Base-by-base conservation (phyloP, 805 yeast species). In the Vanderwaltozyma tropicalis region DNA sequence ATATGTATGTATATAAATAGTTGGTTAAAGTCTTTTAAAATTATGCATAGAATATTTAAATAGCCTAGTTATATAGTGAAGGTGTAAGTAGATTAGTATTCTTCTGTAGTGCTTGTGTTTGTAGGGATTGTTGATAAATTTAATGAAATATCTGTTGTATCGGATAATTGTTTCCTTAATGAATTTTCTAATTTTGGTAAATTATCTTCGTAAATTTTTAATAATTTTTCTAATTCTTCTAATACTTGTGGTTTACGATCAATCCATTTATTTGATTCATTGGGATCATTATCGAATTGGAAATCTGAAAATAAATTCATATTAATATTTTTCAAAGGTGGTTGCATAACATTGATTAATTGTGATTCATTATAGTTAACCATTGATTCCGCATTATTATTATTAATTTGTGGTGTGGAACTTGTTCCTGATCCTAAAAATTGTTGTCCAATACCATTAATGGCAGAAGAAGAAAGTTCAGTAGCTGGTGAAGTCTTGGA, bases 211-310 rank as follows among this genome's bases (percentile, higher is more conserved):
- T 50, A 53, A 49, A 52, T 44, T 39, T 48, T 43, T 14, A 58
- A 43, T 21, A 58, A 42, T 6, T 38, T 36, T 34, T 52, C 49
- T 25, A 58, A 42, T 41, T 58, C 61, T n/a, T 49, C 41, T 25
- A 57, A 39, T n/a, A 57, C 55, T 11, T 42, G 45, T 15, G 57
- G 55, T 32, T 57, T 57, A 20, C 49, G 47, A 25, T 58, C 60
- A 10, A 45, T 41, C 38, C 48, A 48, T 7, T 35, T 28, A n/a
- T 33, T 31, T 10, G 35, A 30, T 12, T 44, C 44, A 7, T 32
- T 21, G 18, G 38, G 38, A 8, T 32, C 30, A 3, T 14, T 18
- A 17, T 35, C 35, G 19, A 42, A 40, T 13, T 48, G 50, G n/a
- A 47, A 41, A 32, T 58, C 63, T 15, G 48, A 41, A 34, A 58